Percentiles rank a stretch among this genome's conserved stretches.
These are phyloP conservation scores for Delphinella strobiligena DNA, from an alignment of 2,329 filamentous ascomycete species.

Conservation along the genomic window DNA sequence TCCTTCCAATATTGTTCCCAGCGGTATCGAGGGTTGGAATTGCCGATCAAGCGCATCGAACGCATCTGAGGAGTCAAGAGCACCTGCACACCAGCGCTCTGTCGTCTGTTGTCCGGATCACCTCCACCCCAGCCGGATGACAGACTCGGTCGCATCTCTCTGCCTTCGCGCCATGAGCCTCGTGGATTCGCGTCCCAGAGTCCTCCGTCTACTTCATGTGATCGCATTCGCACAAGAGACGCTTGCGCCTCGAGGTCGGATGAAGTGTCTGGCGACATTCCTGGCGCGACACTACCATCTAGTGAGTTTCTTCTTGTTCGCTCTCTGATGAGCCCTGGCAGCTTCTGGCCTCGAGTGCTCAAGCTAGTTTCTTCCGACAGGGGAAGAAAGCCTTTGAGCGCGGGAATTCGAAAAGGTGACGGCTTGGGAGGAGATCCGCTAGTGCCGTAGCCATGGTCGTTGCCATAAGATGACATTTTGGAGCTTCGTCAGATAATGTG, in stretches of 20 bases:
- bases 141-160: background rate
- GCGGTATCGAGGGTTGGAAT: constrained; percentile 71
- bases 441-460: background rate
- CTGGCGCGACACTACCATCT: constrained; percentile 6
- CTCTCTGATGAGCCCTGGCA: constrained; percentile 22
- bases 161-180: constrained; percentile 3
- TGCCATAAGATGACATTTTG: background rate
- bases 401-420: constrained; percentile 8
- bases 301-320: constrained; percentile 11
- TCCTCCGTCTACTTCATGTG: too few species aligned
- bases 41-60: constrained; percentile 78
- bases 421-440: constrained; percentile 1
- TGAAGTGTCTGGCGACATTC: background rate
- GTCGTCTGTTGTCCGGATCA: constrained; percentile 26
- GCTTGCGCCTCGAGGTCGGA: background rate
- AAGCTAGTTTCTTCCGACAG: constrained; percentile 26
- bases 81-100: constrained; percentile 29
- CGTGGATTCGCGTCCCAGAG: background rate
- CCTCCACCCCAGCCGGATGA: constrained; percentile 15
- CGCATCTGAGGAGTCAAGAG: constrained; percentile 55
- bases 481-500: too few species aligned
- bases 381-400: constrained; percentile 29
- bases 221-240: background rate
- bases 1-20: constrained; percentile 82
- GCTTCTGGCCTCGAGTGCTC: constrained; percentile 32